A percentile compares a stretch with the other conserved stretches of the same genome.
These are phyloP conservation scores for Sicyos edulis DNA, from an alignment of 306 rosid genomes.

Conservation along the genomic window DNA sequence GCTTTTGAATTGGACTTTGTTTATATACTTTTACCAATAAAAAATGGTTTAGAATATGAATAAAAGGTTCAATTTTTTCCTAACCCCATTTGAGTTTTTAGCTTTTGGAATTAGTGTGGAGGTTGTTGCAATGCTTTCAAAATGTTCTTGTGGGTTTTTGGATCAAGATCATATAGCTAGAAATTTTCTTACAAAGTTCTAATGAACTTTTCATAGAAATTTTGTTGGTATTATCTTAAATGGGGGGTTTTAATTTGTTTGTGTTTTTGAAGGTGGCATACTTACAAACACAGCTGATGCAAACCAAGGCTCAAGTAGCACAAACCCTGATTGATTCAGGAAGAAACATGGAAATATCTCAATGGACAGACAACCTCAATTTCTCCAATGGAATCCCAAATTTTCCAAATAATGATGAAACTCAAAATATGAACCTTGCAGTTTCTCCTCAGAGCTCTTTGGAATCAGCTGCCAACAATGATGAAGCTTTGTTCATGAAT, in stretches of 20 bases:
- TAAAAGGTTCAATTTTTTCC: too few relatives aligned
- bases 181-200: too few relatives aligned
- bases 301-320: slow-evolving; percentile 66
- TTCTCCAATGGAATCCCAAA: slow-evolving; percentile 28
- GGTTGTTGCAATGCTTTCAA: too few relatives aligned
- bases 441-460: slow-evolving; percentile 83
- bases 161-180: too few relatives aligned
- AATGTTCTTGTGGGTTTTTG: too few relatives aligned
- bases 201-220: too few relatives aligned
- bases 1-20: too few relatives aligned
- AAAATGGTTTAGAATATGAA: too few relatives aligned
- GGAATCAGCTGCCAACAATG: slow-evolving; percentile 55
- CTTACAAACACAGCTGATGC: slow-evolving; percentile 81
- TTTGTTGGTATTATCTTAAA: too few relatives aligned
- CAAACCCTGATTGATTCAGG: slow-evolving; percentile 44
- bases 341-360: slow-evolving; percentile 37
- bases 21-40: too few relatives aligned
- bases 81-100: too few relatives aligned
- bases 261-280: slow-evolving; percentile 55
- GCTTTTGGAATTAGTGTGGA: too few relatives aligned
- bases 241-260: not conserved
- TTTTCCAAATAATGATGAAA: slow-evolving; percentile 29
- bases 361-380: slow-evolving; percentile 34
- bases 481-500: slow-evolving; percentile 32
- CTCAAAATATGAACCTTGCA: slow-evolving; percentile 40